Evolutionary conservation across 2,329 filamentous ascomycete genomes (phyloP).

Genomic region (Drechmeria coniospora): DNA sequence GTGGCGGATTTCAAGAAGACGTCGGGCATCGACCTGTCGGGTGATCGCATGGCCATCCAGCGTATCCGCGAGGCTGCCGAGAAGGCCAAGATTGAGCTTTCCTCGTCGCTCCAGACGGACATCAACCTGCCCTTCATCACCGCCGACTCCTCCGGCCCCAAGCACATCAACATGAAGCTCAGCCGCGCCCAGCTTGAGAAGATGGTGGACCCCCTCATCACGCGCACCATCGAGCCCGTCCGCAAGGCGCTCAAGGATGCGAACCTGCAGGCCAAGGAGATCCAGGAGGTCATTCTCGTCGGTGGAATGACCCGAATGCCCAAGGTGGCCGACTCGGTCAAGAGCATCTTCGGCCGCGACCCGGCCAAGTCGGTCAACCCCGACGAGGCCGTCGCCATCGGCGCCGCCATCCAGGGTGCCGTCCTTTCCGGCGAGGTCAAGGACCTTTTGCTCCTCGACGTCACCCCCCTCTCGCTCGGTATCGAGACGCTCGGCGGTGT

Average conservation of each 20-base stretch:
- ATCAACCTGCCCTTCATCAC: conserved; percentile 99
- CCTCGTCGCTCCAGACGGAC: conserved; percentile 85
- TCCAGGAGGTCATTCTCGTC: conserved; percentile 94
- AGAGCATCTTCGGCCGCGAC: conserved; percentile 91
- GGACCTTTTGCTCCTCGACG: conserved; percentile 86
- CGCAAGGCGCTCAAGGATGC: conserved; percentile 96
- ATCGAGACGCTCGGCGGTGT: conserved; percentile 97
- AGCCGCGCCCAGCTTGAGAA: conserved; percentile 83
- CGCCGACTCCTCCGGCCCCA: conserved; percentile 84
- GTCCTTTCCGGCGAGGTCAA: conserved; percentile 94
- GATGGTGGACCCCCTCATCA: conserved; percentile 81
- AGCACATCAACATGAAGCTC: conserved; percentile 97
- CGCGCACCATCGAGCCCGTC: conserved; percentile 75
- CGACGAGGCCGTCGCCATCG: conserved; percentile 94
- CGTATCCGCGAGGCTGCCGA: conserved; percentile 96
- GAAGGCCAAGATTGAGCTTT: conserved; percentile 99
- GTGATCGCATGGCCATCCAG: conserved; percentile 96
- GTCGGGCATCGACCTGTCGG: conserved; percentile 74
- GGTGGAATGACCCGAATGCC: conserved; percentile 99
- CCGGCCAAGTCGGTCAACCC: conserved; percentile 98
- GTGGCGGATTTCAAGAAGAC: conserved; percentile 96
- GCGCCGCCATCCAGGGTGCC: conserved; percentile 92
- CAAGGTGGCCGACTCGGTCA: conserved; percentile 91
- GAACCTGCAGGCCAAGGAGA: conserved; percentile 77
- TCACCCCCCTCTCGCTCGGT: conserved; percentile 90